Evolutionary conservation across 2,329 filamentous ascomycete species (phyloP).

Genomic region (Aspergillus glaucus): DNA sequence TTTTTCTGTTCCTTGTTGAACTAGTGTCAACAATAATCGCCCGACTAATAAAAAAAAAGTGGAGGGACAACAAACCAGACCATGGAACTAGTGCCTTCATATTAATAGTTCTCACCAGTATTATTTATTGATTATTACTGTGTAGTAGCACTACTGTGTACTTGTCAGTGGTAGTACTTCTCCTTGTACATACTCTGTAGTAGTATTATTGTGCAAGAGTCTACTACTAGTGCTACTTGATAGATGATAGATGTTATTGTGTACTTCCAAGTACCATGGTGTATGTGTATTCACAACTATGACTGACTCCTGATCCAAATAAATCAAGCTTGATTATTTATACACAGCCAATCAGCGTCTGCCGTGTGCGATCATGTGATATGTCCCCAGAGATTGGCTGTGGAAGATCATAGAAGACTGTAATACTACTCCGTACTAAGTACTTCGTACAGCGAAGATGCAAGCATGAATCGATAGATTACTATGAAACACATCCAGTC

Average conservation of each 20-base stretch:
- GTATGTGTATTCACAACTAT: too few species aligned
- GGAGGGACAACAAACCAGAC: slow-evolving; percentile 18
- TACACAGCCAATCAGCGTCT: too few species aligned
- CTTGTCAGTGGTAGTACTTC: neutral
- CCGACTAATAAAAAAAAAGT: slow-evolving; percentile 5
- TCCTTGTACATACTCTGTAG: neutral
- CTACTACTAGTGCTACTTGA: too few species aligned
- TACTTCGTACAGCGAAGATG: too few species aligned
- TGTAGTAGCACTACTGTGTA: neutral
- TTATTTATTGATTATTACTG: neutral
- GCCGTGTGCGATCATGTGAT: too few species aligned
- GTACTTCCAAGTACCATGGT: too few species aligned
- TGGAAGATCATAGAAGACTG: too few species aligned
- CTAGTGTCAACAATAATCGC: neutral
- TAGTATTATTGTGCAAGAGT: neutral
- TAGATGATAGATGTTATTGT: too few species aligned
- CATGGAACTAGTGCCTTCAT: slow-evolving; percentile 10
- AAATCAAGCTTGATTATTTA: too few species aligned
- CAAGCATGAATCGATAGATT: neutral
- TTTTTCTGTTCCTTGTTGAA: neutral
- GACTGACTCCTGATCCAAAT: too few species aligned
- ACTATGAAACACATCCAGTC: slow-evolving; percentile 3
- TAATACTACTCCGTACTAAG: neutral
- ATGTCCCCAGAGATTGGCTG: too few species aligned
- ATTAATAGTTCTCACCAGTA: slow-evolving; percentile 14